Base-by-base conservation (phyloP, 495 filamentous ascomycete species). In the Haplographium delicatum region DNA sequence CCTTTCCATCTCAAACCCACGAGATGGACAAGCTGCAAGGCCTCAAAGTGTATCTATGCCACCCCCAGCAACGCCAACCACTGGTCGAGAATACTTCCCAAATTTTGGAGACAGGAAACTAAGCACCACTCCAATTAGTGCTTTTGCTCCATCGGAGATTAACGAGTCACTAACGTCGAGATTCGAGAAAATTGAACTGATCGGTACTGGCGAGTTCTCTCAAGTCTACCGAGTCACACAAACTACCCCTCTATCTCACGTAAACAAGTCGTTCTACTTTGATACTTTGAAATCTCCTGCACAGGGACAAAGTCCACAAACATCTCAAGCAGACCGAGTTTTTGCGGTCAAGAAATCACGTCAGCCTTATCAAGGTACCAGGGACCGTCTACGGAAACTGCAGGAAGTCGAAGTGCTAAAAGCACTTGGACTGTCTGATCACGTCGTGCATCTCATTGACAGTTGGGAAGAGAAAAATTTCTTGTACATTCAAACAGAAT, bases 401-500 rank as follows among this genome's bases (percentile, higher is more conserved):
- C 78, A 84, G 22, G 93, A 98, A 64, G 90, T 91, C 5, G 65
- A 76, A 16, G 80, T 90, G 19, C 69, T 98, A 47, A 82, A 81
- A 56, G 73, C 76, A 4, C 69, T 98, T 34, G 76, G 76, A 33
- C 76, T 81, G 22, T 81, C 82, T 38, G 89, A 93, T 59, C 91
- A 97, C 64, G 75, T 95, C 28, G 71, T 98, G 11, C 79, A 85
- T 43, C 82, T 91, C 44, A 68, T 88, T 34, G 81, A 91, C 52
- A 82, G 78, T 62, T 98, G 93, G 93, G 93, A 96, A 62, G 74
- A 84, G 27, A 78, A 83, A 46, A 61, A 63, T 31, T 81, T 88
- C 54, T 80, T 98, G 4, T 98, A 95, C 65, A 97, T 98, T 52
- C 91, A 96, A 69, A 97, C 91, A 0, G 94, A 97, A 55, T 98